Evolutionary conservation across 306 rosid genomes (phyloP), one percentile per base, ranked within the genome.

Genomic region (Abrus precatorius): DNA sequence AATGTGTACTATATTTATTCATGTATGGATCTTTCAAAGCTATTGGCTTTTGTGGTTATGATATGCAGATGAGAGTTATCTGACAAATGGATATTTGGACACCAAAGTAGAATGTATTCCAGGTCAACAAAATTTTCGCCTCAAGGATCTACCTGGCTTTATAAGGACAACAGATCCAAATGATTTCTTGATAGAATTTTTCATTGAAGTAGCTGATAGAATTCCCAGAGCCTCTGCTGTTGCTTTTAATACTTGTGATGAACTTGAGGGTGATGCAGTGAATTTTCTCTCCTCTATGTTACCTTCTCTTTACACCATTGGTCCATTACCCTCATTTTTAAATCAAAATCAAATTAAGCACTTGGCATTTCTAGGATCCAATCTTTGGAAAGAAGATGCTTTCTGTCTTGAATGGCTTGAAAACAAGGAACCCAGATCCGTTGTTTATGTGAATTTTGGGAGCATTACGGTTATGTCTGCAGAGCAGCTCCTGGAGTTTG

Each of bases 331-430:
- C 3, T 60, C 20, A 14, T 28, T 79, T 10, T 12, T 79, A 47
- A 59, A 69, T 34, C 77, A 57, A 59, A 45, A 1, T 57, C 33
- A 44, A 9, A 62, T 20, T 2, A 28, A 33, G 4, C 62, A 69
- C 62, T 57, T 69, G 53, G 14, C 2, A 32, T 50, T 56, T 44
- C 0, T 84, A 5, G 82, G 44, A 6, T 68, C 77, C 3, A 84
- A 69, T 80, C 82, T 84, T 28, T 84, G 87, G 87, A 61, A 75
- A 14, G 87, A 84, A 68, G 82, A 84, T 10, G 13, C 76, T 0
- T 52, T 33, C 10, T 84, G 84, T 64, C 82, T 75, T 14, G 54
- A 80, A 4, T 84, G 87, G 87, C 84, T 84, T 3, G 74, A 80
- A 40, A 53, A 79, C 32, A 76, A 69, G 72, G 68, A 76, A 50